Evolutionary conservation across 345 rosid genomes (phyloP).

Genomic region (Luvunga scandens): DNA sequence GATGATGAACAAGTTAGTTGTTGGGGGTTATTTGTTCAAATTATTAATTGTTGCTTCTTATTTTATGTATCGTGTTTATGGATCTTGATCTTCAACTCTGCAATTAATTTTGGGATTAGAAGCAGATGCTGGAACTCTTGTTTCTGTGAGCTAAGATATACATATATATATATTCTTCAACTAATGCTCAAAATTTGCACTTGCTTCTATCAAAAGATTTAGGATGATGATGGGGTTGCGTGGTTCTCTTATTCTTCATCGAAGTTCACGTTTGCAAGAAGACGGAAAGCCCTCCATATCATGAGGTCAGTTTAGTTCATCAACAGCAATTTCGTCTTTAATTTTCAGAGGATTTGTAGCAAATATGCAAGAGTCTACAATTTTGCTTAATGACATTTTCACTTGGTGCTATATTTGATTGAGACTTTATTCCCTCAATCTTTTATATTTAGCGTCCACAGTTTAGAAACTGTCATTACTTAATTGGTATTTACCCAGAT

Average conservation of each 20-base stretch:
- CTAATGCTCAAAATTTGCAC: not conserved
- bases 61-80: conserved; percentile 1
- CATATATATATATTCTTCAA: not conserved
- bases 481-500: not conserved
- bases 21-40: not conserved
- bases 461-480: not conserved
- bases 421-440: not conserved
- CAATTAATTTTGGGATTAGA: not conserved
- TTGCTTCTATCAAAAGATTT: not conserved
- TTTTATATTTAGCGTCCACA: not conserved
- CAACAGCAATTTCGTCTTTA: not conserved
- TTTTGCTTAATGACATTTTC: not conserved
- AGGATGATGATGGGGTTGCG: not conserved
- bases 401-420: not conserved
- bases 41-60: not conserved
- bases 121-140: not conserved
- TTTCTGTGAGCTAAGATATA: not conserved
- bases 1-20: not conserved
- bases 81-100: conserved; percentile 4
- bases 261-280: not conserved
- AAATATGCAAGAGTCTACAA: not conserved
- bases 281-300: not conserved
- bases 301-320: not conserved
- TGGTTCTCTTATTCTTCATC: not conserved
- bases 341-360: not conserved